Base-by-base conservation (phyloP, 441 rosid species). In the Rhodomyrtus psidioides region DNA sequence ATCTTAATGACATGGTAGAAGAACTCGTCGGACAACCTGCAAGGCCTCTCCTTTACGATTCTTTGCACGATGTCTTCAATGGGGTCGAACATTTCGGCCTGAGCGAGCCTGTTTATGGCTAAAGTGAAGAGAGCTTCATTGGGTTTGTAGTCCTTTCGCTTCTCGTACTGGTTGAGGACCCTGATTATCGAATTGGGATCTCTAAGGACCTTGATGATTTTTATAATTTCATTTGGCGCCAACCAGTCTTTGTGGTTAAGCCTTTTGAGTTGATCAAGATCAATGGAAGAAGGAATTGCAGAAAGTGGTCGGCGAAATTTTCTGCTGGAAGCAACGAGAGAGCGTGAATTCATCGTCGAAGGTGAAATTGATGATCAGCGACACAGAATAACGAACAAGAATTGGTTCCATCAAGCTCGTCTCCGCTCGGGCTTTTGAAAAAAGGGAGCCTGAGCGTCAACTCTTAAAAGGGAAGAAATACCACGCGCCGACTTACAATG, bases 231-330 rank as follows among this genome's bases (percentile, higher is more conserved):
- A 75, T 87, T 90, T 1, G 98, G 93, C 19, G 98, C 93, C 28
- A 96, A 82, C 97, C 99, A 94, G 93, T 96, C 97, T 76, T 91
- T 96, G 92, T 91, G 94, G 86, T 84, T 93, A 83, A 95, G 93
- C 81, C 87, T 92, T 74, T 83, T 57, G 83, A 87, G 86, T 15
- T 23, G 83, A 4, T 86, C 70, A 17, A 57, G 30, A 76, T 83
- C 86, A 26, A 65, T 26, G 84, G 85, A 39, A 42, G 89, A 28
- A 56, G 86, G n/a, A 7, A 27, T 49, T 15, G 89, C 65, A 23
- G 91, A 81, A 21, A 42, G 44, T 5, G 81, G 81, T 0, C 7
- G 81, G 81, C 27, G 51, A 39, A 74, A 42, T 1, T 24, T 74
- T 23, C 51, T 23, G 51, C 81, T 4, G 81, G 81, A 6, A 23